A percentile compares a stretch with the other conserved stretches of the same genome.
Conservation (phyloP, 768 basidiomycete species). For the Amanita pseudoporphyria region DNA sequence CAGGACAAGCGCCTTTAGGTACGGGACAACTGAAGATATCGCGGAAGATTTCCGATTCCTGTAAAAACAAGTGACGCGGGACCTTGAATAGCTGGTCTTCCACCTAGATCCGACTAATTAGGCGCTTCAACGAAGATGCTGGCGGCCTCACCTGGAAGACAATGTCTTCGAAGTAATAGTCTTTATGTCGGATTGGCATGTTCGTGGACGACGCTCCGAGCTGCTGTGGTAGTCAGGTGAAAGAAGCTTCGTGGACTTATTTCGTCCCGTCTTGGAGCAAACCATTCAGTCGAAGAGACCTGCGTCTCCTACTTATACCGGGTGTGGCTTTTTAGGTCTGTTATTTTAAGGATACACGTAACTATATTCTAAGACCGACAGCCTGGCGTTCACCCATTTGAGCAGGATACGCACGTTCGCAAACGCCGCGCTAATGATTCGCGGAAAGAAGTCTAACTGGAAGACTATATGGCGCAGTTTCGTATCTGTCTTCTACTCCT, state of each 20-base stretch:
- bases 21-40: constrained; percentile 17
- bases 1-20: constrained; percentile 4
- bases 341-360: background rate
- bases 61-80: constrained; percentile 16
- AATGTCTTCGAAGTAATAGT: constrained; percentile 4
- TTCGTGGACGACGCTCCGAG: background rate
- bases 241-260: background rate
- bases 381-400: background rate
- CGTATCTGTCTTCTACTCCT: background rate
- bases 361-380: background rate
- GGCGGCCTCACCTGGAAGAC: background rate
- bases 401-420: background rate
- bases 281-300: too few relatives aligned
- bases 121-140: too few relatives aligned
- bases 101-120: constrained; percentile 11
- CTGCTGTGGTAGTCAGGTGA: background rate
- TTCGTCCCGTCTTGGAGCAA: background rate
- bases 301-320: background rate
- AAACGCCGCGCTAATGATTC: background rate
- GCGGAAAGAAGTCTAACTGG: background rate
- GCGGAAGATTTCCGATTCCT: constrained; percentile 18
- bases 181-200: constrained; percentile 1
- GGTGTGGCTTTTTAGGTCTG: background rate
- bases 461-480: background rate
- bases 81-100: constrained; percentile 20